Percentiles rank a stretch among this genome's conserved stretches.
Conservation (phyloP, 2,329 filamentous ascomycete species). For the Karstenula rhodostoma region DNA sequence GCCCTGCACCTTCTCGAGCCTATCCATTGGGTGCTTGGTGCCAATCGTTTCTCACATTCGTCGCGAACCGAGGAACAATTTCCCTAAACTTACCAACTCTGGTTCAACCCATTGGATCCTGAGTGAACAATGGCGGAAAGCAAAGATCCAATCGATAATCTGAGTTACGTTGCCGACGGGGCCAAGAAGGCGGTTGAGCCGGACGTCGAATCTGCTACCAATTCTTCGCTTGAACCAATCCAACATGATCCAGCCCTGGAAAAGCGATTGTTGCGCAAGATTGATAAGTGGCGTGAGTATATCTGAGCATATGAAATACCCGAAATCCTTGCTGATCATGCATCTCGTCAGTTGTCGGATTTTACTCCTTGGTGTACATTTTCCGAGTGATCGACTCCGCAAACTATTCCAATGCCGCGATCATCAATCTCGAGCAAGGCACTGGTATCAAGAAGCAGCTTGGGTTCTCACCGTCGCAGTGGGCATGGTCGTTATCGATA, state of each 20-base stretch:
- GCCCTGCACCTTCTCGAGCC: not conserved
- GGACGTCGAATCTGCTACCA: conserved; percentile 15
- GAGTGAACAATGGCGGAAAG: conserved; percentile 17
- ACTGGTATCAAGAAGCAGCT: conserved; percentile 45
- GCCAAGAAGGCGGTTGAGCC: conserved; percentile 5
- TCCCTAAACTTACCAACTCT: too few relatives aligned
- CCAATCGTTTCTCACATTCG: not conserved
- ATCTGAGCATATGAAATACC: not conserved
- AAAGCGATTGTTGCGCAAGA: conserved; percentile 31
- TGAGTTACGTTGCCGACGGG: conserved; percentile 16
- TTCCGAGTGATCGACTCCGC: conserved; percentile 42
- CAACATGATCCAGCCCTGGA: conserved; percentile 15
- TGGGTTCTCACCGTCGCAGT: conserved; percentile 36
- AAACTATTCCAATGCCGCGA: conserved; percentile 42
- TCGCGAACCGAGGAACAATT: not conserved
- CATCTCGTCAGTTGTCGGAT: conserved; percentile 31
- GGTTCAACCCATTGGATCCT: too few relatives aligned
- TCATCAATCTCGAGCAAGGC: conserved; percentile 45
- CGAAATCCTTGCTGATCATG: not conserved
- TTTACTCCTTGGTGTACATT: conserved; percentile 42
- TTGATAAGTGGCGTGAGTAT: conserved; percentile 29
- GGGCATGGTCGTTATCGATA: conserved; percentile 43
- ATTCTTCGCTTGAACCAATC: conserved; percentile 5
- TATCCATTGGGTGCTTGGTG: not conserved
- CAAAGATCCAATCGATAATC: conserved; percentile 10